These are phyloP conservation scores for Kodamaea sagamina DNA, from an alignment of 805 yeast genomes.

Conservation along the genomic window DNA sequence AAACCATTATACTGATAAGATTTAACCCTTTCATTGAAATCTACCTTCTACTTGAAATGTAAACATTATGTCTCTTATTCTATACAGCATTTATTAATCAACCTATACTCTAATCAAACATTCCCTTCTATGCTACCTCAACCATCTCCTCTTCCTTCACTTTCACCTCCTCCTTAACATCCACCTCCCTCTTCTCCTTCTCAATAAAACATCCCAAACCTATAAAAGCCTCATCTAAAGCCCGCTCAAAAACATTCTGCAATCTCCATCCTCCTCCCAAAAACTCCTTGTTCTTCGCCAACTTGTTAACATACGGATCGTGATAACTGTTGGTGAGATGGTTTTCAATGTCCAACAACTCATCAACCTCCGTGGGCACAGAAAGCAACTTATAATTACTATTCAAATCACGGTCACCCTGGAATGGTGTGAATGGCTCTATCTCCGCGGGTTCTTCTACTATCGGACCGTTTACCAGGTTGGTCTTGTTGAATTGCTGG, in stretches of 20 bases:
- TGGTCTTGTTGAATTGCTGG: conserved; percentile 35
- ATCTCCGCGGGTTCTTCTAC: conserved; percentile 23
- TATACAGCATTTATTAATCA: too few relatives aligned
- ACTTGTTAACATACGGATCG: conserved; percentile 51
- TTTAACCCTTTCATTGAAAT: too few relatives aligned
- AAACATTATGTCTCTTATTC: too few relatives aligned
- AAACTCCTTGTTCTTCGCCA: conserved; percentile 60
- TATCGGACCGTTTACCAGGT: conserved; percentile 11
- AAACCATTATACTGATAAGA: too few relatives aligned
- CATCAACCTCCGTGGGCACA: conserved; percentile 26
- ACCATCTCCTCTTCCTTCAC: background rate
- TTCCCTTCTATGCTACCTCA: background rate
- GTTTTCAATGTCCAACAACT: conserved; percentile 28
- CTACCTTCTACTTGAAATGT: too few relatives aligned
- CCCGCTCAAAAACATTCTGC: conserved; percentile 67
- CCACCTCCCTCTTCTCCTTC: conserved; percentile 27
- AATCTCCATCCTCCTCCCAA: conserved; percentile 86
- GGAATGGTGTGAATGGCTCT: conserved; percentile 88
- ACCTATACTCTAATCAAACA: background rate
- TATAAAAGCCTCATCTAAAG: conserved; percentile 84
- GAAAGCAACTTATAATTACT: conserved; percentile 51
- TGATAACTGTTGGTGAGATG: conserved; percentile 50
- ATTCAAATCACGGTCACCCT: conserved; percentile 74
- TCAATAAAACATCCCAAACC: conserved; percentile 84
- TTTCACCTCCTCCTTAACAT: conserved; percentile 1